A percentile compares a stretch with the other conserved stretches of the same genome.
Conservation (phyloP, 192 early-diverging fungal genomes). For the Umbelopsis vinacea region DNA sequence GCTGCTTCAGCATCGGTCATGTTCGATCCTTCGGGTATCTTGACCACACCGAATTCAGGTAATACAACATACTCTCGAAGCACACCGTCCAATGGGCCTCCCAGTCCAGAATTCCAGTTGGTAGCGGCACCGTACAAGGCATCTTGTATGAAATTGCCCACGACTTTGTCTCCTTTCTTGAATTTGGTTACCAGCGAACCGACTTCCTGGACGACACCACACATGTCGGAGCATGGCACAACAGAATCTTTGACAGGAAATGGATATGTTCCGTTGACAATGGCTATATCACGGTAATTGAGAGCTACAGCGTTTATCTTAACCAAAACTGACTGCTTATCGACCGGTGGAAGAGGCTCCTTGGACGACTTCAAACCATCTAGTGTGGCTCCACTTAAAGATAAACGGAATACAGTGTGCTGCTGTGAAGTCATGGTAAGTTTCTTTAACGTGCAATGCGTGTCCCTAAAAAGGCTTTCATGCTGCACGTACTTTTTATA, state of each 20-base stretch:
- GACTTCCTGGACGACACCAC: conserved; percentile 16
- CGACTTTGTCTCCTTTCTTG: conserved; percentile 20
- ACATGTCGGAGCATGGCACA: conserved; percentile 27
- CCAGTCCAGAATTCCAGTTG: neutral
- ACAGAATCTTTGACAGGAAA: neutral
- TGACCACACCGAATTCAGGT: conserved; percentile 2
- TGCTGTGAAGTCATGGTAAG: neutral
- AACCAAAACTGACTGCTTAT: conserved; percentile 9
- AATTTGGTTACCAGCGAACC: conserved; percentile 16
- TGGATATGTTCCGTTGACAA: neutral
- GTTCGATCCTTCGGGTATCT: conserved; percentile 8
- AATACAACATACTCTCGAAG: conserved; percentile 8
- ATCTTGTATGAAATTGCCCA: conserved; percentile 7
- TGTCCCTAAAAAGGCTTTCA: too few species aligned
- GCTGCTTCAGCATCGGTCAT: conserved; percentile 20
- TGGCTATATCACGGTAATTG: conserved; percentile 21
- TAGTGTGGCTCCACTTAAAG: neutral
- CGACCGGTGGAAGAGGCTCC: neutral
- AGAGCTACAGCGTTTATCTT: conserved; percentile 21
- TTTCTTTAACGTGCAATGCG: too few species aligned
- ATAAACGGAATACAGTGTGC: neutral
- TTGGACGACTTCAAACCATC: conserved; percentile 1
- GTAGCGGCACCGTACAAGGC: neutral
- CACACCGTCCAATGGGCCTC: conserved; percentile 11
- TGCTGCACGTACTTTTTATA: too few species aligned